Percentiles rank a stretch among this genome's conserved stretches.
phyloP scores from a whole-genome alignment of 768 basidiomycete species.

The Collybiopsis confluens region DNA sequence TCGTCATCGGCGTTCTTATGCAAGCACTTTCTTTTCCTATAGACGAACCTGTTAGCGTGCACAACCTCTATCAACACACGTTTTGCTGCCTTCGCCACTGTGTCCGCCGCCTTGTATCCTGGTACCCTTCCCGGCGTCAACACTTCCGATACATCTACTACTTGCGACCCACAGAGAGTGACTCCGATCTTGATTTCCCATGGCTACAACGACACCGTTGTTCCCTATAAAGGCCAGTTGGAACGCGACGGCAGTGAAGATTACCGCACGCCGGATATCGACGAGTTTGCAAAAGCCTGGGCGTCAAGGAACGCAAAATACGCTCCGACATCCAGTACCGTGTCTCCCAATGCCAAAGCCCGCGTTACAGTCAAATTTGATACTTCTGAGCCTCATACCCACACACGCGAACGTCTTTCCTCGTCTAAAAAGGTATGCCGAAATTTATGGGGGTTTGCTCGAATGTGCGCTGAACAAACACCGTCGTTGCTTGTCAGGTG shows the following conservation, averaged over 20 bases:
- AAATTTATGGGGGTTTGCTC: no score
- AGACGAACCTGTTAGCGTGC: slow-evolving; percentile 18
- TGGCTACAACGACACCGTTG: slow-evolving; percentile 10
- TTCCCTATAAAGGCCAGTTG: slow-evolving; percentile 14
- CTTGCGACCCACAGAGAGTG: slow-evolving; percentile 10
- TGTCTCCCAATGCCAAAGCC: slow-evolving; percentile 3
- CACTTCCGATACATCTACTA: background rate
- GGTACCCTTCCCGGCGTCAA: slow-evolving; percentile 9
- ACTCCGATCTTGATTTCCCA: slow-evolving; percentile 16
- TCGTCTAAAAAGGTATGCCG: no score
- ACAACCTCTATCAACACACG: slow-evolving; percentile 2
- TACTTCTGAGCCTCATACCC: background rate
- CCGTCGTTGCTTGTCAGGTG: slow-evolving; percentile 9
- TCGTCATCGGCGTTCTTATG: background rate
- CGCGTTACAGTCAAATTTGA: slow-evolving; percentile 10
- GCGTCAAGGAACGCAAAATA: slow-evolving; percentile 12
- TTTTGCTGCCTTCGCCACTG: slow-evolving; percentile 17
- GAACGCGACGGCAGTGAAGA: background rate
- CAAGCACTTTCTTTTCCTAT: background rate
- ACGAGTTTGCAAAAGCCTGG: slow-evolving; percentile 9
- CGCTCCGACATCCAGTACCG: background rate
- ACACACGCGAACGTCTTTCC: slow-evolving; percentile 3
- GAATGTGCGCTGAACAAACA: no score
- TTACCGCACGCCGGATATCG: background rate
- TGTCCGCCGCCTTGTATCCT: slow-evolving; percentile 16